These are phyloP conservation scores for Cyclotella distinguenda DNA, from an alignment of 108 stramenopile genomes.

Conservation along the genomic window DNA sequence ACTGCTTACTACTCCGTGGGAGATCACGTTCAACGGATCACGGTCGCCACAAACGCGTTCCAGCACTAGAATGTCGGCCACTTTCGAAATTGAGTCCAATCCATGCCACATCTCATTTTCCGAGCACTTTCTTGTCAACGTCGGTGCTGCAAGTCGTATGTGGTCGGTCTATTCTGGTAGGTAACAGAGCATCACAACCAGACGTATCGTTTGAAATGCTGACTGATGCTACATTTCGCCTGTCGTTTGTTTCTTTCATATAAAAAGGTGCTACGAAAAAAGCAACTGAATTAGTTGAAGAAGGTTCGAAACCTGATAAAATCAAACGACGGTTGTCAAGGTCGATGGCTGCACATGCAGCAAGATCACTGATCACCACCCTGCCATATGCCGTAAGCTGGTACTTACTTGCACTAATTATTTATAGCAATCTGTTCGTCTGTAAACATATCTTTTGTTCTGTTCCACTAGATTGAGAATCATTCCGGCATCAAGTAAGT, in stretches of 20 bases:
- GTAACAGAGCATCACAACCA: too few species aligned
- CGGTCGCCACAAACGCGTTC: constrained; percentile 55
- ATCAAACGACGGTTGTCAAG: constrained; percentile 18
- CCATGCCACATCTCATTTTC: constrained; percentile 78
- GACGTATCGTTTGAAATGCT: too few species aligned
- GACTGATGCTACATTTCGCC: too few species aligned
- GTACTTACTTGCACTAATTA: neutral
- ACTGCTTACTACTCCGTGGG: constrained; percentile 71
- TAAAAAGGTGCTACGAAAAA: constrained; percentile 41
- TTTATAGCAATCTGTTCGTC: neutral
- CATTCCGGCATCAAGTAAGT: constrained; percentile 54
- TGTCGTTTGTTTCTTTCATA: too few species aligned
- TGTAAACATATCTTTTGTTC: neutral
- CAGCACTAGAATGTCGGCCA: constrained; percentile 57
- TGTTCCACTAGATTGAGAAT: constrained; percentile 45
- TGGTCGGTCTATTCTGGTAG: constrained; percentile 75
- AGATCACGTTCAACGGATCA: constrained; percentile 60
- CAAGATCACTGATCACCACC: constrained; percentile 69
- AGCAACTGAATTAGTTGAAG: constrained; percentile 39
- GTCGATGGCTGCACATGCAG: constrained; percentile 66
- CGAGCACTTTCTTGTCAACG: constrained; percentile 78
- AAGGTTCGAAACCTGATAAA: constrained; percentile 14
- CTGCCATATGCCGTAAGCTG: constrained; percentile 66
- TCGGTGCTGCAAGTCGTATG: constrained; percentile 75
- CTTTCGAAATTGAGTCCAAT: constrained; percentile 75